Evolutionary conservation across 2,329 filamentous ascomycete species (phyloP), one percentile per base, ranked within the genome.

Genomic region (Diplodia mutila): DNA sequence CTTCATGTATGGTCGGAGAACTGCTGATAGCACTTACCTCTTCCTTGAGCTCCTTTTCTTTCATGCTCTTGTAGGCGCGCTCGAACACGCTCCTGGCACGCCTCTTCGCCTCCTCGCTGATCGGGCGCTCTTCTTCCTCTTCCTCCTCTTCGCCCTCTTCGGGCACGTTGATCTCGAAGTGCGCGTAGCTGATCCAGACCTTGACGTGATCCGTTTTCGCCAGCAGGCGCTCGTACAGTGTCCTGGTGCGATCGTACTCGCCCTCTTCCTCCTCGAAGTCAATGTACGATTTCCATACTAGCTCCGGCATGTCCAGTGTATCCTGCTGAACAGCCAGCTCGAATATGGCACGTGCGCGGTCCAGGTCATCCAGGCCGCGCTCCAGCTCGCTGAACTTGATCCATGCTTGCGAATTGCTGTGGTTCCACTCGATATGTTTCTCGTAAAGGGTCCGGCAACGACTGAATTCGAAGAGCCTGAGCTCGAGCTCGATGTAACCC

Each of bases 151-250:
- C 87, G 23, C 87, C 84, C 14, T 84, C 86, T 67, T 97, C 93
- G 53, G 93, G 93, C 0, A 97, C 89, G 77, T 95, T 94, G 82
- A 98, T 92, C 80, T 99, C 95, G 76, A 99, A 98, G 78, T 96
- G 92, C n/a, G 95, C 95, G 81, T 94, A 99, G 78, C 92, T 94
- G 79, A 95, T 97, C 95, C 95, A 99, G 69, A 99, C 95, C 84
- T 98, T 99, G 84, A 97, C 93, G 76, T 99, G 95, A 75, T 95
- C 90, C n/a, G 95, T 97, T 88, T 96, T 97, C 75, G 92, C 85
- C 52, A 99, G 86, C 14, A 99, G 85, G 8, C 94, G 88, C 82
- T 98, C 94, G 81, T 98, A 99, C 53, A 99, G 83, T 3, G 83
- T 82, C 59, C 95, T 86, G 4, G 93, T 93, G 59, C 89, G 85